Conservation (phyloP, 139 green algal genomes). For the Chlorella ohadii region DNA sequence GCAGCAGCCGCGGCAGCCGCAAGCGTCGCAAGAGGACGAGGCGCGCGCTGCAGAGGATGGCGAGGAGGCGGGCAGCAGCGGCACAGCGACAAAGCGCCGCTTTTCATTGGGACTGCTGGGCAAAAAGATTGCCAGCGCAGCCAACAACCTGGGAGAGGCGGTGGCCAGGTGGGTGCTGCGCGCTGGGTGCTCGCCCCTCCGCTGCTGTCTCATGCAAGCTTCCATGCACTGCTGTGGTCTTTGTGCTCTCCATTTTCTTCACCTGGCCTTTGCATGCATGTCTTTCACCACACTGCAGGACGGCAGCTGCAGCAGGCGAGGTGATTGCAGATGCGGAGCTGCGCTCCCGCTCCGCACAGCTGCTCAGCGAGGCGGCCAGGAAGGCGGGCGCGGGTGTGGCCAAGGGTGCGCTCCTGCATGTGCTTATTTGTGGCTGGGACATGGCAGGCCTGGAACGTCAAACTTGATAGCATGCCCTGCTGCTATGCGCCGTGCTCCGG, state of each 20-base stretch:
- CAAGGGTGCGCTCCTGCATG: background rate
- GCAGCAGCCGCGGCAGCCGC: no score
- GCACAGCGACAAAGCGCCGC: background rate
- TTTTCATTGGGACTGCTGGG: background rate
- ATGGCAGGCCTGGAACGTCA: no score
- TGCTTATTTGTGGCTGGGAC: background rate
- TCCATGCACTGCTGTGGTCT: no score
- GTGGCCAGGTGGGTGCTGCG: background rate
- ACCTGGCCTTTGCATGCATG: no score
- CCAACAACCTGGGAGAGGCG: slow-evolving; percentile 10
- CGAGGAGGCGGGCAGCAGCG: no score
- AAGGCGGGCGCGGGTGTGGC: background rate
- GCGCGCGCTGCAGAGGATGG: no score
- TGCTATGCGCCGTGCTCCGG: no score
- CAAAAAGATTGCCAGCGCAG: background rate
- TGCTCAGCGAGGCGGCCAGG: background rate
- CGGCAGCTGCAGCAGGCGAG: slow-evolving; percentile 23
- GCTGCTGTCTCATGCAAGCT: no score
- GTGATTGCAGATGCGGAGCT: background rate
- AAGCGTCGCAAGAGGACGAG: no score
- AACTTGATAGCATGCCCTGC: no score
- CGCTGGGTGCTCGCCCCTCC: no score
- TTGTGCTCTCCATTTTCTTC: no score
- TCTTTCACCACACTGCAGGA: background rate
- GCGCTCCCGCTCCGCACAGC: background rate